Evolutionary conservation across 805 yeast genomes (phyloP).

Genomic region (Metschnikowia corniflorae): DNA sequence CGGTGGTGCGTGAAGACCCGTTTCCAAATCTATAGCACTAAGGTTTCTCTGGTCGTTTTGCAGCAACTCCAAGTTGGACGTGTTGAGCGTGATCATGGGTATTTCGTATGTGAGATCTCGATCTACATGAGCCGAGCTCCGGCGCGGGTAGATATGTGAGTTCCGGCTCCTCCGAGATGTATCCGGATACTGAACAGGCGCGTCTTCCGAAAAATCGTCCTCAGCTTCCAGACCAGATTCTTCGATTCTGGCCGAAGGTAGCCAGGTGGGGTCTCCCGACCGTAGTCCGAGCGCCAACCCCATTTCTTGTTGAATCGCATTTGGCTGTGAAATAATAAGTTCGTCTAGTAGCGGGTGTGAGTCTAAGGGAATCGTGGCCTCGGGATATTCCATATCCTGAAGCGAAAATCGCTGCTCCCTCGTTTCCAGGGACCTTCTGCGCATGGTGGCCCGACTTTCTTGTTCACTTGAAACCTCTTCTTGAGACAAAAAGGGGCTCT

Average conservation of each 20-base stretch:
- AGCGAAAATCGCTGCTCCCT: slow-evolving; percentile 5
- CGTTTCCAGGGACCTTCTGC: slow-evolving; percentile 1
- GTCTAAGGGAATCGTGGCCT: slow-evolving; percentile 3
- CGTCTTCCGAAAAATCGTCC: neutral
- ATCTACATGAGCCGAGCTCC: slow-evolving; percentile 1
- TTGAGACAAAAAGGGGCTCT: slow-evolving; percentile 5
- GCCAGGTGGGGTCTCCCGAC: slow-evolving; percentile 7
- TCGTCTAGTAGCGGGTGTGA: slow-evolving; percentile 12
- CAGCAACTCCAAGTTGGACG: neutral
- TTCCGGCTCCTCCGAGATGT: neutral
- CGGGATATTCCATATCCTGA: slow-evolving; percentile 8
- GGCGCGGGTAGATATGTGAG: slow-evolving; percentile 3
- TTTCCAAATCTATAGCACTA: slow-evolving; percentile 8
- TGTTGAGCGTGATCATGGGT: slow-evolving; percentile 17
- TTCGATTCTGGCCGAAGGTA: slow-evolving; percentile 1
- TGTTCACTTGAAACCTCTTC: no score
- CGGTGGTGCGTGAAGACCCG: slow-evolving; percentile 6
- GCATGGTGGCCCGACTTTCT: neutral
- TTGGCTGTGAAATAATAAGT: slow-evolving; percentile 5
- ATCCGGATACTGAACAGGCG: slow-evolving; percentile 2
- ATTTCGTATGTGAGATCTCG: slow-evolving; percentile 13
- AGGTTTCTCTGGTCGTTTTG: neutral
- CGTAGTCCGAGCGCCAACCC: slow-evolving; percentile 8
- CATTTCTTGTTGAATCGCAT: slow-evolving; percentile 5
- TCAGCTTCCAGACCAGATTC: neutral